These are phyloP conservation scores for Fusarium continuum DNA, from an alignment of 2,329 filamentous ascomycete species.

Conservation along the genomic window DNA sequence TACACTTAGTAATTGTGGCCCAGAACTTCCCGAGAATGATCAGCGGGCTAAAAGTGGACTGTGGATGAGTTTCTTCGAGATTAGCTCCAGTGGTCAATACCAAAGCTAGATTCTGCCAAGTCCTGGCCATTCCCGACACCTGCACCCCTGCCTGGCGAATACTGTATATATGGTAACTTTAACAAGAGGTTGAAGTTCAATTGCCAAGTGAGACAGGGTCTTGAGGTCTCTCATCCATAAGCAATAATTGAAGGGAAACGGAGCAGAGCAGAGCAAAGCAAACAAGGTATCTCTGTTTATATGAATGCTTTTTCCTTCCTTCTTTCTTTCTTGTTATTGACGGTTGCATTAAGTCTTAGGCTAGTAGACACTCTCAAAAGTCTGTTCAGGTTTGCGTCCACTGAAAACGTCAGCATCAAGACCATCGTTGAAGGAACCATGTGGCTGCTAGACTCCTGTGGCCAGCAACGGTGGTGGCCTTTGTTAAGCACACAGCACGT, in stretches of 20 bases:
- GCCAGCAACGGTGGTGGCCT: background rate
- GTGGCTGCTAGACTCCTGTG: background rate
- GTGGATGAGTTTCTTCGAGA: slow-evolving; percentile 10
- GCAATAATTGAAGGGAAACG: background rate
- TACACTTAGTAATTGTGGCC: slow-evolving; percentile 10
- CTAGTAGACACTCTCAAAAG: background rate
- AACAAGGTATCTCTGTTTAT: background rate
- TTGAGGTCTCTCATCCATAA: background rate
- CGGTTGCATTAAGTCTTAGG: too few species aligned
- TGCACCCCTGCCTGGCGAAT: slow-evolving; percentile 26
- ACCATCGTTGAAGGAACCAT: background rate
- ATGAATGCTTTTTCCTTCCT: too few species aligned
- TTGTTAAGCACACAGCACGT: slow-evolving; percentile 1
- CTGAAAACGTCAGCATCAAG: background rate
- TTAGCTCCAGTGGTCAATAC: slow-evolving; percentile 30
- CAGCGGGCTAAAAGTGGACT: slow-evolving; percentile 25
- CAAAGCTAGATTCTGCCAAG: slow-evolving; percentile 2
- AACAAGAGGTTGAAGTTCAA: too few species aligned
- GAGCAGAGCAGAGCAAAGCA: background rate
- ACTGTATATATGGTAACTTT: too few species aligned
- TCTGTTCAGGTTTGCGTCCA: background rate
- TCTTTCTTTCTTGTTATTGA: too few species aligned
- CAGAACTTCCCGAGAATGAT: slow-evolving; percentile 28
- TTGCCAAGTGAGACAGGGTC: too few species aligned
- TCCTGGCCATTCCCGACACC: slow-evolving; percentile 29